Conservation (phyloP, 148 eudicot species). For the Pouteria glomerata region DNA sequence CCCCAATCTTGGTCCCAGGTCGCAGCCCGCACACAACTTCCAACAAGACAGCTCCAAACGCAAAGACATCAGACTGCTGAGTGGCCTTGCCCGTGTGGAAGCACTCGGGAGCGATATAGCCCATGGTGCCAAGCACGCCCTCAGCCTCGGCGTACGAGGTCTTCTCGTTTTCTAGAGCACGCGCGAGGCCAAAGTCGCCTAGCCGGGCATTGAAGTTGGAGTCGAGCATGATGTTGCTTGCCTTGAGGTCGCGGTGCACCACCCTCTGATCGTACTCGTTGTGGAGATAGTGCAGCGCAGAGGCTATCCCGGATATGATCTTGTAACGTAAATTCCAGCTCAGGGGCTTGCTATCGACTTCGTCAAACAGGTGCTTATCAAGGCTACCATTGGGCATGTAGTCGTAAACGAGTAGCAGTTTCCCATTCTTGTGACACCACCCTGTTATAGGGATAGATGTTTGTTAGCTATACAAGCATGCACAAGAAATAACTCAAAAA, state of each 20-base stretch:
- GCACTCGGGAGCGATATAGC: constrained; percentile 90
- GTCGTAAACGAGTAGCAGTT: constrained; percentile 66
- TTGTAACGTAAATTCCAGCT: constrained; percentile 44
- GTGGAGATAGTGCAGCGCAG: constrained; percentile 64
- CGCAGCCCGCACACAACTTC: constrained; percentile 64
- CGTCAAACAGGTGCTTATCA: constrained; percentile 55
- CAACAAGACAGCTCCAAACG: constrained; percentile 60
- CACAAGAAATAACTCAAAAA: too few species aligned
- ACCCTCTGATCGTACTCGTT: constrained; percentile 66
- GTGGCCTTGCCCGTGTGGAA: constrained; percentile 78
- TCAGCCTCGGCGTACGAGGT: constrained; percentile 66
- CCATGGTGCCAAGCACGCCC: constrained; percentile 67
- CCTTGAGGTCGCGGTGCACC: constrained; percentile 80
- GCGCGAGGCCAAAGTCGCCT: constrained; percentile 87
- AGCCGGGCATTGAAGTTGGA: constrained; percentile 66
- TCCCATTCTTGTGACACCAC: constrained; percentile 81
- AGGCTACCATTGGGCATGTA: constrained; percentile 90
- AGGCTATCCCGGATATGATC: constrained; percentile 40
- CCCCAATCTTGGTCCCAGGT: constrained; percentile 47
- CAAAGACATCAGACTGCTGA: constrained; percentile 61
- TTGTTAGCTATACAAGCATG: background rate
- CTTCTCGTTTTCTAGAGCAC: constrained; percentile 67
- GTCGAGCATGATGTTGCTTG: constrained; percentile 89
- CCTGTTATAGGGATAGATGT: constrained; percentile 30
- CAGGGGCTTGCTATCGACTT: constrained; percentile 16